These are phyloP conservation scores for Lobosporangium transversale DNA, from an alignment of 192 early-diverging fungal genomes.

Conservation along the genomic window DNA sequence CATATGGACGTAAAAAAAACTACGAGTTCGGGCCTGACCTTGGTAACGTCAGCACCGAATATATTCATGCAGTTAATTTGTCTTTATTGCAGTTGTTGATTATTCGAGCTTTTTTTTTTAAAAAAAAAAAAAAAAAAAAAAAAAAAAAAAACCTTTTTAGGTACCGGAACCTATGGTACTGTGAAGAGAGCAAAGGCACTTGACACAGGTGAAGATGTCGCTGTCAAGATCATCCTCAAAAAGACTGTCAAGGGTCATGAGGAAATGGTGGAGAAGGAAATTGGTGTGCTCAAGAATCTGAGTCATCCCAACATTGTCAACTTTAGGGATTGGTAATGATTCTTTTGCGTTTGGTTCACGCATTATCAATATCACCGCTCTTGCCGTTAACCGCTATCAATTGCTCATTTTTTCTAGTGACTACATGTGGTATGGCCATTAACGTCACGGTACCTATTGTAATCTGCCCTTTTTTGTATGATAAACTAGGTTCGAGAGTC, in stretches of 20 bases:
- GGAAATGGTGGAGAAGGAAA: slow-evolving; percentile 92
- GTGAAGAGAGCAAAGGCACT: slow-evolving; percentile 74
- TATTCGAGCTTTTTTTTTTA: background rate
- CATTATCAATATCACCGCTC: too few relatives aligned
- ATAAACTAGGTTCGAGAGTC: slow-evolving; percentile 67
- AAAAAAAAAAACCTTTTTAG: too few relatives aligned
- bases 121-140: too few relatives aligned
- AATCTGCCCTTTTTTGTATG: background rate
- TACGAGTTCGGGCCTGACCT: slow-evolving; percentile 71
- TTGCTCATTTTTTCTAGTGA: too few relatives aligned
- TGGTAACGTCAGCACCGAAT: slow-evolving; percentile 36
- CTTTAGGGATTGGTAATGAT: slow-evolving; percentile 78
- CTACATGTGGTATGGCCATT: too few relatives aligned
- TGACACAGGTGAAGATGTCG: slow-evolving; percentile 80
- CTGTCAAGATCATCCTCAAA: slow-evolving; percentile 94
- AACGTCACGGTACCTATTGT: too few relatives aligned
- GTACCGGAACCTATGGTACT: slow-evolving; percentile 78
- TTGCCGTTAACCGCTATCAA: too few relatives aligned
- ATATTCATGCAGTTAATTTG: background rate
- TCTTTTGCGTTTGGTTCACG: too few relatives aligned
- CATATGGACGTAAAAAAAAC: slow-evolving; percentile 75
- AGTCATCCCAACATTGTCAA: slow-evolving; percentile 92
- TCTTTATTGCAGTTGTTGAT: background rate
- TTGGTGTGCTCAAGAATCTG: slow-evolving; percentile 84
- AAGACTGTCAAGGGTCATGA: slow-evolving; percentile 82